A percentile compares a stretch with the other conserved stretches of the same genome.
Evolutionary conservation across 306 rosid genomes (phyloP).

Genomic region (Rubus parviflorus): DNA sequence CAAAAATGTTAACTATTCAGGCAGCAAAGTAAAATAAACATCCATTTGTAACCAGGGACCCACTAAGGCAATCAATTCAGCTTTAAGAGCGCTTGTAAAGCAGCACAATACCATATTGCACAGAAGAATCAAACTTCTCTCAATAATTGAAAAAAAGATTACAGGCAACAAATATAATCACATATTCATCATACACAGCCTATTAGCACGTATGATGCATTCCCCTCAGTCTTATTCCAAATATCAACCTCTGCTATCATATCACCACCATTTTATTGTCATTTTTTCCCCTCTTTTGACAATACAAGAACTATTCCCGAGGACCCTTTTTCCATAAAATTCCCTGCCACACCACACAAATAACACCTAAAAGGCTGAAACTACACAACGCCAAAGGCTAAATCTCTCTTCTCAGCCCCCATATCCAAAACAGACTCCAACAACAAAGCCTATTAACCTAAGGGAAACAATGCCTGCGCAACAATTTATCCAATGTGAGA

Average conservation of each 20-base stretch:
- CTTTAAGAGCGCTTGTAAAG: background rate
- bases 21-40: background rate
- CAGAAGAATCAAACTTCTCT: background rate
- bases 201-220: background rate
- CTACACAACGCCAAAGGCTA: background rate
- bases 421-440: background rate
- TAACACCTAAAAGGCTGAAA: background rate
- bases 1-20: constrained; percentile 20
- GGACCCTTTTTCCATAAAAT: background rate
- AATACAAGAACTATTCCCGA: background rate
- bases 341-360: background rate
- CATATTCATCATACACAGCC: background rate
- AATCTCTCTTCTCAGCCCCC: background rate
- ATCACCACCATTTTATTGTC: background rate
- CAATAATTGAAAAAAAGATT: background rate
- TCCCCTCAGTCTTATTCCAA: background rate
- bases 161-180: background rate
- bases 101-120: background rate
- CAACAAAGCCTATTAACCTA: background rate
- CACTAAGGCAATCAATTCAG: background rate
- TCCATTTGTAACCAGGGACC: background rate
- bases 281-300: background rate
- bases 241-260: background rate
- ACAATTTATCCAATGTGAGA: background rate
- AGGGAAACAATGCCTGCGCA: background rate